Conservation (phyloP, 1,139 yeast genomes). For the Kurtzmaniella quercitrusa region DNA sequence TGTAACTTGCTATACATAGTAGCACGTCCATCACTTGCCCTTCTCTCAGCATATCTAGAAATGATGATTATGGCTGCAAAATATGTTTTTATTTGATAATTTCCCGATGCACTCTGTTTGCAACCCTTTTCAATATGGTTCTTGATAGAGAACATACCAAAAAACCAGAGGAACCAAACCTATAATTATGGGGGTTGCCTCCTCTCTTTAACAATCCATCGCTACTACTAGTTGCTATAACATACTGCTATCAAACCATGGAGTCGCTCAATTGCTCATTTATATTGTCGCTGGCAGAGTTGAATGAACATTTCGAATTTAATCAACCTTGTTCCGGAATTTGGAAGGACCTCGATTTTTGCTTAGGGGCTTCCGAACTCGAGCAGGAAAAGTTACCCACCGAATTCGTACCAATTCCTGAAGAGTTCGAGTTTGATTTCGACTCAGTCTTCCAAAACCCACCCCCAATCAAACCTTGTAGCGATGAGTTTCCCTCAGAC, state of each 20-base stretch:
- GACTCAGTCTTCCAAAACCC: not conserved
- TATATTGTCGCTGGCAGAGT: not conserved
- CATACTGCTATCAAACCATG: not conserved
- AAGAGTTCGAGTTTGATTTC: not conserved
- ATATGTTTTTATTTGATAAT: not conserved
- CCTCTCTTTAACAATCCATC: not conserved
- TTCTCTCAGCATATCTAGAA: not conserved
- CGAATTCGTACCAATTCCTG: not conserved
- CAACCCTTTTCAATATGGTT: not conserved
- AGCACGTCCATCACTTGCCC: too few species aligned
- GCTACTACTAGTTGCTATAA: not conserved
- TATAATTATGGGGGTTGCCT: not conserved
- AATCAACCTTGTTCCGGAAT: not conserved
- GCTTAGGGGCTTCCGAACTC: not conserved
- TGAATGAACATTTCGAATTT: not conserved
- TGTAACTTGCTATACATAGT: too few species aligned
- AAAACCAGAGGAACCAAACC: not conserved
- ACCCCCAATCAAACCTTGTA: not conserved
- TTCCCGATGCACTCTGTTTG: not conserved
- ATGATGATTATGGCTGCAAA: not conserved
- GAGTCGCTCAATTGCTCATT: not conserved
- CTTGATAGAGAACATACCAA: not conserved
- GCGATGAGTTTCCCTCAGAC: not conserved
- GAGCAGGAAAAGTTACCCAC: too few species aligned
- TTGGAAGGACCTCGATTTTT: not conserved